Base-by-base conservation (phyloP, 1,284 basidiomycete species). In the Thelephora terrestris region DNA sequence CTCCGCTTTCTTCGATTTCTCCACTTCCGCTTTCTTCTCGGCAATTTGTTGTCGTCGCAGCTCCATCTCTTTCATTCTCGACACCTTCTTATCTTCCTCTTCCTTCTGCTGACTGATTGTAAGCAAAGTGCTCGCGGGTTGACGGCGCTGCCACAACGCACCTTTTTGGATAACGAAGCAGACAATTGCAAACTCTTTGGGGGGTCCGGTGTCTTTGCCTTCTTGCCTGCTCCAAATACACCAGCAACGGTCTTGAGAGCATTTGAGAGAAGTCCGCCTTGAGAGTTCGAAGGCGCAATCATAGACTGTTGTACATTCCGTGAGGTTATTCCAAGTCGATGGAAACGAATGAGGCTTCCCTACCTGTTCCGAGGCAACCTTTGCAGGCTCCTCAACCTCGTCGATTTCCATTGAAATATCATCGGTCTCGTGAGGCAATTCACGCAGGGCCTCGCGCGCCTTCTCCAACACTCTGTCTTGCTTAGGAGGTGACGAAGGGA, bases 181-280 rank as follows among this genome's bases (percentile, higher is more conserved):
- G 91, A 90, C 51, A 83, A 75, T 59, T 91, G 85, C 18, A 93
- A 62, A 47, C 86, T 90, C 70, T 91, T 93, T 46, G 91, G 78
- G 0, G 66, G 70, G 55, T 87, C 85, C 2, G 76, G 68, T 10
- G 39, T 42, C 57, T 84, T 85, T 29, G 59, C 67, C 60, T 85
- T 88, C 66, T 82, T 87, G 52, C 70, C 70, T 5, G 73, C 74
- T 9, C 83, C 78, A 45, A 85, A 65, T 52, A 85, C 73, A 50
- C 68, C 84, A 50, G 67, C 78, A 44, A 84, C 67, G 20, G 85
- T 64, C 57, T 79, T 85, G 17, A 76, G 74, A 7, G 84, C 81
- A 52, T 84, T 79, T 32, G 75, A 73, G 50, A 85, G 70, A 64
- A 87, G 76, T 25, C 83, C 80, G 36, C 58, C 59, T 49, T 79